Conservation (phyloP, 1,284 basidiomycete genomes). For the Pseudozyma thailandica region DNA sequence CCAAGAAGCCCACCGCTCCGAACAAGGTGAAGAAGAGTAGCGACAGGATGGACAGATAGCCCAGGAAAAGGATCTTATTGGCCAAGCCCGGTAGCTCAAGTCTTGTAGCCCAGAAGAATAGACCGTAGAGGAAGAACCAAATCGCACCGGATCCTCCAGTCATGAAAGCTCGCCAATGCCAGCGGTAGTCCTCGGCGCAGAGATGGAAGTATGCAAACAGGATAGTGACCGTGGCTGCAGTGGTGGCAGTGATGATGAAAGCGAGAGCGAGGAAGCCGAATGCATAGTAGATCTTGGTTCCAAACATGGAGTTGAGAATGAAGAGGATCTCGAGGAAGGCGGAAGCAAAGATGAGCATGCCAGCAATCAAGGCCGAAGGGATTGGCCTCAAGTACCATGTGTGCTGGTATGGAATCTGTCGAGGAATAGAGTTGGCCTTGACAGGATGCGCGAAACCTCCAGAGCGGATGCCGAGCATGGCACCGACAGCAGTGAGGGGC, state of each 20-base stretch:
- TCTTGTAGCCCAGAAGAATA: conserved; percentile 88
- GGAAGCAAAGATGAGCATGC: conserved; percentile 93
- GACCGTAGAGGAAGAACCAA: conserved; percentile 84
- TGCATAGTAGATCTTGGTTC: conserved; percentile 76
- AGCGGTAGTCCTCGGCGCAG: conserved; percentile 95
- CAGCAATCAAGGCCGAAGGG: conserved; percentile 82
- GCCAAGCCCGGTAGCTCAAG: conserved; percentile 85
- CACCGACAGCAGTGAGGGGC: conserved; percentile 74
- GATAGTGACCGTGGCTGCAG: conserved; percentile 62
- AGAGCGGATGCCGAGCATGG: conserved; percentile 81
- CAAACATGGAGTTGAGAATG: conserved; percentile 90
- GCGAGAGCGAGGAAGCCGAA: conserved; percentile 89
- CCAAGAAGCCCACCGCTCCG: conserved; percentile 70
- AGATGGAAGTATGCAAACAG: conserved; percentile 78
- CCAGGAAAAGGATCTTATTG: conserved; percentile 87
- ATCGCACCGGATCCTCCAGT: conserved; percentile 93
- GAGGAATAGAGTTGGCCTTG: conserved; percentile 88
- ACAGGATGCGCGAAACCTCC: conserved; percentile 88
- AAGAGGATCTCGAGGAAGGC: conserved; percentile 97
- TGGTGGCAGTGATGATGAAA: conserved; percentile 80
- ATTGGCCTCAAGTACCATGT: conserved; percentile 70
- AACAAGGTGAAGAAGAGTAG: conserved; percentile 88
- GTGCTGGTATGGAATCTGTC: conserved; percentile 68
- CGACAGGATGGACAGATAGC: conserved; percentile 86
- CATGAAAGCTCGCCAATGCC: conserved; percentile 96